Evolutionary conservation across 495 filamentous ascomycete genomes (phyloP), one percentile per base, ranked within the genome.

Genomic region (Talaromyces trachyspermus): DNA sequence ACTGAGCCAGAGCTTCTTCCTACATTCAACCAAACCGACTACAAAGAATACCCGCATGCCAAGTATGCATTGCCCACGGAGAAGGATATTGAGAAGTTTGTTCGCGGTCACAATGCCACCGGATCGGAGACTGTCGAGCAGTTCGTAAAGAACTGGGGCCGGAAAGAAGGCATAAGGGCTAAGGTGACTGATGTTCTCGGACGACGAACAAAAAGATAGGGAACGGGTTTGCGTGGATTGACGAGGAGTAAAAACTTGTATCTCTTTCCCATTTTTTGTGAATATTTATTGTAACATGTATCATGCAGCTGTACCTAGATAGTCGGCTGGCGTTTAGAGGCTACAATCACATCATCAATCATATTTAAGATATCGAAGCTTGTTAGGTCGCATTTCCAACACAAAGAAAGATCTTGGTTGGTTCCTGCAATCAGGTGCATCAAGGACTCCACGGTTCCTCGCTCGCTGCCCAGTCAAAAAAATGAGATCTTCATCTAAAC

Each of bases 21-120:
- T 37, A 69, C 95, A 25, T 48, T 80, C 45, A 72, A 61, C 36
- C 19, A 63, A 17, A 66, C 35, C 47, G 66, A 80, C 53, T 95
- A 85, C 60, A 49, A 50, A n/a, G 50, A 70, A 17, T 94, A 95
- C 61, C 88, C 86, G 2, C 78, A 86, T 59, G 58, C 58, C 7
- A 67, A 65, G 25, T 72, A 79, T 43, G 81, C 80, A n/a, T 69
- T 98, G 20, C 91, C 90, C 33, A 73, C 63, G 17, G 90, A 98
- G 66, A 35, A 50, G n/a, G 74, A 86, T 15, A 79, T 97, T 15
- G 64, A 78, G 70, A 45, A 56, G 11, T 50, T 79, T 48, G 73
- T 89, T 2, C 57, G 50, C 24, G 50, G 48, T 11, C 38, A 49
- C 35, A 29, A 46, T 32, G 35, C 18, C 17, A 32, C 37, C 11